These are phyloP conservation scores for Crithidia expoeki DNA, from an alignment of 208 protist species.

Conservation along the genomic window DNA sequence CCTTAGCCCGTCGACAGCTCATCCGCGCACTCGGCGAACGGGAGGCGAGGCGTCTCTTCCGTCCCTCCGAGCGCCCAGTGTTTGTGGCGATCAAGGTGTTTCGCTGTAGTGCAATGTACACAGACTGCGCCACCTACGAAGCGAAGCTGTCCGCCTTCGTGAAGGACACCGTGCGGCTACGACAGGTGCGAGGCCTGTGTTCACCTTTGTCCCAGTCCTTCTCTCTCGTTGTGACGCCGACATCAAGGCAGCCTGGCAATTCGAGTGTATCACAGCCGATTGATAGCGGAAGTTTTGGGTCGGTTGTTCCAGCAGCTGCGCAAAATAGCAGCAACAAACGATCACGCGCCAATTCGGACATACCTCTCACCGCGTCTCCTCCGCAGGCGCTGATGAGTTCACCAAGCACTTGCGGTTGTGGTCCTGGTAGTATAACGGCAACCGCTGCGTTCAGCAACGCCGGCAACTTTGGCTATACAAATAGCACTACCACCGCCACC, in stretches of 20 bases:
- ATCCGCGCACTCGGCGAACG: constrained; percentile 46
- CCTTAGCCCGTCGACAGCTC: constrained; percentile 45
- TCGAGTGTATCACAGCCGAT: too few species aligned
- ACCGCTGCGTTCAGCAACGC: background rate
- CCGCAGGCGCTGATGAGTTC: background rate
- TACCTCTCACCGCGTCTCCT: background rate
- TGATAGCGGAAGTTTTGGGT: background rate
- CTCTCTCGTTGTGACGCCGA: constrained; percentile 9
- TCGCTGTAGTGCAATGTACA: constrained; percentile 51
- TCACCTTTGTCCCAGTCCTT: constrained; percentile 2
- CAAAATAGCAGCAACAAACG: background rate
- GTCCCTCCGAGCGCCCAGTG: constrained; percentile 39
- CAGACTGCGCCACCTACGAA: constrained; percentile 53
- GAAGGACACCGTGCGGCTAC: constrained; percentile 45
- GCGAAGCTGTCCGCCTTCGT: constrained; percentile 52
- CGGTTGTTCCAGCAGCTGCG: background rate
- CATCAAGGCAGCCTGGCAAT: too few species aligned
- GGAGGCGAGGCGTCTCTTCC: constrained; percentile 38
- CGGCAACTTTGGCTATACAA: background rate
- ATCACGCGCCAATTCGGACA: constrained; percentile 8
- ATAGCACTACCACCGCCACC: background rate
- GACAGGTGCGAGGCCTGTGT: background rate
- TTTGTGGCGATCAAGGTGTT: constrained; percentile 82
- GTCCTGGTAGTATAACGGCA: background rate
- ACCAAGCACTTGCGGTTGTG: background rate